These are phyloP conservation scores for Annulohypoxylon nitens DNA, from an alignment of 495 filamentous ascomycete genomes.

Conservation along the genomic window DNA sequence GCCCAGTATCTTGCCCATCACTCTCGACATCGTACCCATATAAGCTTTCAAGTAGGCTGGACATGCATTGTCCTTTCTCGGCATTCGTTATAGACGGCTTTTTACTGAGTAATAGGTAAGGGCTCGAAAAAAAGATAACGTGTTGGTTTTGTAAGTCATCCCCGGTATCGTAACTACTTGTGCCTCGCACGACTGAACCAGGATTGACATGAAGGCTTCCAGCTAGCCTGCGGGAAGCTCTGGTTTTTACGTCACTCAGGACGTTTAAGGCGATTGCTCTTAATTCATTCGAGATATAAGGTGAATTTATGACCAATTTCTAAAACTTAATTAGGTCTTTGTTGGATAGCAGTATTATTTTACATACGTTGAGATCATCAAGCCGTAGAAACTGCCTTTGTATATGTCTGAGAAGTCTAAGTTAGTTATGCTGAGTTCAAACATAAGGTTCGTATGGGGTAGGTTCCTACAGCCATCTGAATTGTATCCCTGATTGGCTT, in stretches of 20 bases:
- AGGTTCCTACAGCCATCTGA: too few relatives aligned
- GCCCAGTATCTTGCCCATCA: not conserved
- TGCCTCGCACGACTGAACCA: not conserved
- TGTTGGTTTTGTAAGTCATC: not conserved
- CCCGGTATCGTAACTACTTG: not conserved
- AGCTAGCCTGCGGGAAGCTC: slow-evolving; percentile 1
- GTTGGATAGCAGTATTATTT: not conserved
- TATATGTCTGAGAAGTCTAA: not conserved
- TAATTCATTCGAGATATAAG: not conserved
- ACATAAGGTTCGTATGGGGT: too few relatives aligned
- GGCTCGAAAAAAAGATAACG: slow-evolving; percentile 6
- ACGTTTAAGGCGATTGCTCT: slow-evolving; percentile 2
- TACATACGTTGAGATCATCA: not conserved
- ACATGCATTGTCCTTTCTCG: not conserved
- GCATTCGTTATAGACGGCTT: not conserved
- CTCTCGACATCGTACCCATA: slow-evolving; percentile 12
- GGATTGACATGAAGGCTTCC: not conserved
- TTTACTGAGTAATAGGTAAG: not conserved
- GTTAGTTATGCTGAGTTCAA: too few relatives aligned
- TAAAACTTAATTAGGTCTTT: not conserved
- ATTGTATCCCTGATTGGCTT: too few relatives aligned
- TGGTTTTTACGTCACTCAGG: not conserved
- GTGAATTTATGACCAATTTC: slow-evolving; percentile 5
- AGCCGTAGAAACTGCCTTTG: not conserved
- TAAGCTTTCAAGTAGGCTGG: slow-evolving; percentile 2